A percentile compares a stretch with the other conserved stretches of the same genome.
phyloP scores from a whole-genome alignment of 2,329 filamentous ascomycete genomes.

The Nemania sp. region DNA sequence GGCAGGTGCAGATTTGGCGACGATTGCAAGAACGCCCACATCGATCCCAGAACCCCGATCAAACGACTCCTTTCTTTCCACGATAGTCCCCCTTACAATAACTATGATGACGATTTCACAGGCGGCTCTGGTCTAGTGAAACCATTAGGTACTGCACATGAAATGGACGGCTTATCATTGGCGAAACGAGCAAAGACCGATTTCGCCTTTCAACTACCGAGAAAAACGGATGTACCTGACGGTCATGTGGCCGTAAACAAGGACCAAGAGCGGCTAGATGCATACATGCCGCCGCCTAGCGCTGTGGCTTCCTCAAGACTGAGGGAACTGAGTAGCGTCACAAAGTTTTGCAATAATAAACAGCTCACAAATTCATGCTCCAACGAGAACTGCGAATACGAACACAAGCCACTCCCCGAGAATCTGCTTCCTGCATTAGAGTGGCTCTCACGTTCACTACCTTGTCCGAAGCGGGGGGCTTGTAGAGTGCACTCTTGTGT shows the following conservation, averaged over 20 bases:
- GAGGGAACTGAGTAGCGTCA: slow-evolving; percentile 27
- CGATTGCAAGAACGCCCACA: slow-evolving; percentile 36
- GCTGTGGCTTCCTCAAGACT: slow-evolving; percentile 26
- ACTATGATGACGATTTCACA: slow-evolving; percentile 18
- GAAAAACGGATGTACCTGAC: slow-evolving; percentile 33
- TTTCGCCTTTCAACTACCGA: slow-evolving; percentile 26
- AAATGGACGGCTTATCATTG: not conserved
- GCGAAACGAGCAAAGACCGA: slow-evolving; percentile 2
- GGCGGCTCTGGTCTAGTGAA: slow-evolving; percentile 7
- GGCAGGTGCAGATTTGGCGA: slow-evolving; percentile 40
- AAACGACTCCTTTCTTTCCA: slow-evolving; percentile 6
- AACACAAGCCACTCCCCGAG: slow-evolving; percentile 34
- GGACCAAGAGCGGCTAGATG: slow-evolving; percentile 36
- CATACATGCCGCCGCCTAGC: slow-evolving; percentile 31
- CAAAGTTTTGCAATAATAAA: slow-evolving; percentile 37
- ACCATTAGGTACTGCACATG: slow-evolving; percentile 2
- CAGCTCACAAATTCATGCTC: slow-evolving; percentile 33
- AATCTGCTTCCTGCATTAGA: slow-evolving; percentile 35
- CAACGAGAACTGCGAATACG: slow-evolving; percentile 36
- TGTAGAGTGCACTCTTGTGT: slow-evolving; percentile 35
- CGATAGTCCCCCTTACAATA: slow-evolving; percentile 8
- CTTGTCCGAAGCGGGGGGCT: slow-evolving; percentile 34
- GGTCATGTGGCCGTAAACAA: slow-evolving; percentile 37
- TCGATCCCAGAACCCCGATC: slow-evolving; percentile 11
- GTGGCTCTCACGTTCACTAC: slow-evolving; percentile 36